Evolutionary conservation across 495 filamentous ascomycete species (phyloP).

Genomic region (Hypoxylon lienhwacheense): DNA sequence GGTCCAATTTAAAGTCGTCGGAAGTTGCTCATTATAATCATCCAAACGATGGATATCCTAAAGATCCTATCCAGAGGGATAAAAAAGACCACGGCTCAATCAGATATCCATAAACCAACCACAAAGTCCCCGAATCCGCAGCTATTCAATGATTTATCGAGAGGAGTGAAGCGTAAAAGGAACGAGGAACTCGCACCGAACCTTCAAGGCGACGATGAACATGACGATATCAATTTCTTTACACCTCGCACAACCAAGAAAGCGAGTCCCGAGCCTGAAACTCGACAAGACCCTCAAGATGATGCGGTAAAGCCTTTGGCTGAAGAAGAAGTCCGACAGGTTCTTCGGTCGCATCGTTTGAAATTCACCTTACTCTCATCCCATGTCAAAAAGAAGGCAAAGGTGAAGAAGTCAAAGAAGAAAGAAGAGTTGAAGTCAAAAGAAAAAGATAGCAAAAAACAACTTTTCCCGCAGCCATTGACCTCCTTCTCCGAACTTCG

Average conservation of each 20-base stretch:
- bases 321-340: constrained; percentile 69
- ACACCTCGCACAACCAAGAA: constrained; percentile 37
- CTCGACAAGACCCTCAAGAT: constrained; percentile 16
- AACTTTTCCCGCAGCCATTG: constrained; percentile 75
- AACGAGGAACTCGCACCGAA: constrained; percentile 36
- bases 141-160: constrained; percentile 50
- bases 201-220: constrained; percentile 28
- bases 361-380: constrained; percentile 73
- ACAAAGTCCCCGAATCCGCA: constrained; percentile 49
- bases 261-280: constrained; percentile 17
- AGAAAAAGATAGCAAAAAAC: constrained; percentile 55
- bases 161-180: constrained; percentile 56
- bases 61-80: constrained; percentile 68
- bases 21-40: background rate
- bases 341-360: constrained; percentile 81
- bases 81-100: constrained; percentile 45
- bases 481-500: constrained; percentile 73
- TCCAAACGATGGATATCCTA: constrained; percentile 61
- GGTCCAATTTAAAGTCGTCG: too few species aligned
- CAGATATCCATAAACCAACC: constrained; percentile 34
- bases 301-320: constrained; percentile 41
- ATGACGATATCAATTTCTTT: constrained; percentile 55
- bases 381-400: constrained; percentile 33
- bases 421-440: constrained; percentile 45
- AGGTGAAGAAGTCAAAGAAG: constrained; percentile 42